Evolutionary conservation across 2,329 filamentous ascomycete species (phyloP).

Genomic region (Sphaerulina populicola): DNA sequence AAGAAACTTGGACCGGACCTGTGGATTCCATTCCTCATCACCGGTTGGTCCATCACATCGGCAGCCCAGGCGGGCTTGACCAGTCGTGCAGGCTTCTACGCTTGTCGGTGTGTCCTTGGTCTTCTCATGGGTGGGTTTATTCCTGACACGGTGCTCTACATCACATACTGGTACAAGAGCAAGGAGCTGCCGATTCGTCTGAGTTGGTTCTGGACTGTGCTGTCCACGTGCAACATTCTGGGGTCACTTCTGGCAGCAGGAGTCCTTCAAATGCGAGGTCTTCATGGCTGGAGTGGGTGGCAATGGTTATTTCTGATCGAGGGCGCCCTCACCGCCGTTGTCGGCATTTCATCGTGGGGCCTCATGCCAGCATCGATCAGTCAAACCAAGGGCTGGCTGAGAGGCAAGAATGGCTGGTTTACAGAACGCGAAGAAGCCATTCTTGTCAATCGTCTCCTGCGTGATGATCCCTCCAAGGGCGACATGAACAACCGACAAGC

Average conservation of each 20-base stretch:
- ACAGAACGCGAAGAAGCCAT: slow-evolving; percentile 58
- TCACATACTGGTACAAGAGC: slow-evolving; percentile 27
- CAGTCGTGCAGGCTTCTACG: slow-evolving; percentile 32
- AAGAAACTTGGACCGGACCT: slow-evolving; percentile 42
- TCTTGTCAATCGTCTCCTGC: slow-evolving; percentile 53
- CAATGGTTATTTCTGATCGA: slow-evolving; percentile 30
- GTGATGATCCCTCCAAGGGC: slow-evolving; percentile 50
- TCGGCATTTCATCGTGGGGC: slow-evolving; percentile 29
- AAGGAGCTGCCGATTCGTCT: slow-evolving; percentile 38
- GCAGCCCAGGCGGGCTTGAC: slow-evolving; percentile 24
- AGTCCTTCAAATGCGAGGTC: slow-evolving; percentile 38
- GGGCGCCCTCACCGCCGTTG: slow-evolving; percentile 26
- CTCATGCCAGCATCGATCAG: slow-evolving; percentile 48
- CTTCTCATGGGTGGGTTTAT: slow-evolving; percentile 34
- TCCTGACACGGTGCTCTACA: slow-evolving; percentile 45
- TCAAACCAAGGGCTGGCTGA: slow-evolving; percentile 51
- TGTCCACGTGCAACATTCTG: slow-evolving; percentile 27
- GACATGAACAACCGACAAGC: slow-evolving; percentile 54
- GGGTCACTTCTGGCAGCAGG: slow-evolving; percentile 46
- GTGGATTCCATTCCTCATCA: slow-evolving; percentile 38
- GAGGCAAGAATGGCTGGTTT: slow-evolving; percentile 54
- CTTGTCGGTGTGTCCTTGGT: slow-evolving; percentile 35
- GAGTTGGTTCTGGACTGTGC: slow-evolving; percentile 37
- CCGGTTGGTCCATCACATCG: slow-evolving; percentile 40
- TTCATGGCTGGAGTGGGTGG: slow-evolving; percentile 25